Base-by-base conservation (phyloP, 352 stramenopile genomes). In the Paralagenidium karlingii region DNA sequence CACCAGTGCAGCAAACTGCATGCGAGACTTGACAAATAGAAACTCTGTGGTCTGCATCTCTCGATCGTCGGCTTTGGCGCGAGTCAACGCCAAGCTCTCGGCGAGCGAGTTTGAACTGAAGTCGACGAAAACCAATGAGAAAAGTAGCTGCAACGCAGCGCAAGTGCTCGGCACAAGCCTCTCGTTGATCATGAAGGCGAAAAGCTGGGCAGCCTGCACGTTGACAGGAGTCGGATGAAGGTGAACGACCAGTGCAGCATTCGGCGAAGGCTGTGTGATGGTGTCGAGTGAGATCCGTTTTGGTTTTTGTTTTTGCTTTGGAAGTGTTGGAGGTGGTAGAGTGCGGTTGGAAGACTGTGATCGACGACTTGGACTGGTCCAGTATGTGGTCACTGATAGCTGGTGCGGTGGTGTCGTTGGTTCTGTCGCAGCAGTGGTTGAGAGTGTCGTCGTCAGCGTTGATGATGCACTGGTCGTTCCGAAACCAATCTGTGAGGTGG, bases 111-210 rank as follows among this genome's bases (percentile, higher is more conserved):
- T n/a, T n/a, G n/a, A n/a, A n/a, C n/a, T n/a, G n/a, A n/a, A n/a
- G n/a, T n/a, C n/a, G n/a, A n/a, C n/a, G n/a, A n/a, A 54, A 15
- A 2, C 34, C 40, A 33, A 49, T 27, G 21, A 54, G 39, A n/a
- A 37, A 49, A 40, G 46, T 18, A 61, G 27, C 30, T 70, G 51
- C 12, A 82, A 40, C 53, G 75, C 68, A 0, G 45, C 27, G 39
- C 55, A 73, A 5, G 62, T 76, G 10, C 41, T 70, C 3, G 50
- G 55, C 16, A 66, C 60, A 37, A 76, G 53, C 9, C 59, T 47
- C 24, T 73, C 53, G 18, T 34, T 44, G 43, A 81, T 75, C 7
- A 81, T 30, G 27, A 69, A 73, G 4, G 53, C 67, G 32, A 70
- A 81, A 13, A 81, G 34, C 36, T 61, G 67, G 12, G 67, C 63